These are phyloP conservation scores for Casaregolazyma lundiana DNA, from an alignment of 1,139 yeast genomes.

Conservation along the genomic window DNA sequence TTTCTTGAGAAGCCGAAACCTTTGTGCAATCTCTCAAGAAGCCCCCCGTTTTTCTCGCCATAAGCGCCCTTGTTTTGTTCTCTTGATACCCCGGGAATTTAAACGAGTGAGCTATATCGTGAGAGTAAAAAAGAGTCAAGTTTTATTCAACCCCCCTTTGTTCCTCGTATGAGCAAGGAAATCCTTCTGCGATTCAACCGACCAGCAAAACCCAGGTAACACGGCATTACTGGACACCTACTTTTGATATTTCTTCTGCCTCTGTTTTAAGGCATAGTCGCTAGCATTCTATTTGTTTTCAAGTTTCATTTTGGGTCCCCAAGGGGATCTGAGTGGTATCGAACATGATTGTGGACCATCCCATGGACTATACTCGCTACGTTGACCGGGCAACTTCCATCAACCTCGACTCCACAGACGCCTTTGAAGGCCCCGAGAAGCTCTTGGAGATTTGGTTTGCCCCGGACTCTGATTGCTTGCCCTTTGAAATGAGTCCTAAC, in stretches of 20 bases:
- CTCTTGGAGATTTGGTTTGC: conserved; percentile 87
- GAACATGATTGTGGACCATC: conserved; percentile 23
- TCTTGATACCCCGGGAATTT: conserved; percentile 8
- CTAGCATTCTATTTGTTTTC: background rate
- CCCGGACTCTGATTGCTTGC: conserved; percentile 40
- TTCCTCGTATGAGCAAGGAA: conserved; percentile 37
- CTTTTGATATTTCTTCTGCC: background rate
- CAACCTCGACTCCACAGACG: conserved; percentile 77
- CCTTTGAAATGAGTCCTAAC: conserved; percentile 26
- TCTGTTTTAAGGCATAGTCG: background rate
- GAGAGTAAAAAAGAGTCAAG: conserved; percentile 7
- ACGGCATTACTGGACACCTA: conserved; percentile 38
- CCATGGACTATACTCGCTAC: conserved; percentile 32
- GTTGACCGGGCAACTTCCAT: conserved; percentile 78
- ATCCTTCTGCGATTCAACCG: conserved; percentile 37
- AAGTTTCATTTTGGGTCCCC: background rate
- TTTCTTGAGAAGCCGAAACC: no score
- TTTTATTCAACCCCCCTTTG: background rate
- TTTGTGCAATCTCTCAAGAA: no score
- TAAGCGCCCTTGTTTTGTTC: conserved; percentile 15
- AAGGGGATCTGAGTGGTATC: background rate
- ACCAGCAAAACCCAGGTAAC: conserved; percentile 40
- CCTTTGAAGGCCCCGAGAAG: conserved; percentile 97
- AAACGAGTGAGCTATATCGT: conserved; percentile 9
- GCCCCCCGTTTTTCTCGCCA: background rate